phyloP scores from a whole-genome alignment of 805 yeast species.

The Candida saitoana region DNA sequence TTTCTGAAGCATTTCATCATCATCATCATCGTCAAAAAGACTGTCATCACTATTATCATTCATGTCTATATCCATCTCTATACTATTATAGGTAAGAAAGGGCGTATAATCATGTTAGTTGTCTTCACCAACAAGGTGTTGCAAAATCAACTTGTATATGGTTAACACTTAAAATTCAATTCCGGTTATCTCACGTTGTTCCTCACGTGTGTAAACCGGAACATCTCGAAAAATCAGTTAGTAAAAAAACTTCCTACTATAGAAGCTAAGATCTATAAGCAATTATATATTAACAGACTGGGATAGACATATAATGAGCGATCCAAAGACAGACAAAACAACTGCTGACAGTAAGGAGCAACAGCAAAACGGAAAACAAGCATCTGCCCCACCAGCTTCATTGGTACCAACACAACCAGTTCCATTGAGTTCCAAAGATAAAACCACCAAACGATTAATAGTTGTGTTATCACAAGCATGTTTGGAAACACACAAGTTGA shows the following conservation, averaged over 20 bases:
- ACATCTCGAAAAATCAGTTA: background rate
- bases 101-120: background rate
- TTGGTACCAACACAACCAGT: conserved; percentile 85
- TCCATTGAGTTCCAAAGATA: conserved; percentile 78
- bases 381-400: conserved; percentile 49
- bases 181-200: background rate
- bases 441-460: conserved; percentile 77
- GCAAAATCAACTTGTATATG: background rate
- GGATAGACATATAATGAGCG: background rate
- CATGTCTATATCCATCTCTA: conserved; percentile 7
- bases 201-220: background rate
- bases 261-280: background rate
- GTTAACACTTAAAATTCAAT: background rate
- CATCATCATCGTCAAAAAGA: conserved; percentile 37
- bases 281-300: background rate
- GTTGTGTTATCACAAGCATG: conserved; percentile 97
- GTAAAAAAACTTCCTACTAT: background rate
- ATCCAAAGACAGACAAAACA: background rate
- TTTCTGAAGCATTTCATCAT: conserved; percentile 45
- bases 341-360: background rate
- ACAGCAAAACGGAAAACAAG: conserved; percentile 7
- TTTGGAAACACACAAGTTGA: conserved; percentile 87
- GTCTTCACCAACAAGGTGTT: background rate
- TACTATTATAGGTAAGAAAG: background rate
- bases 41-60: conserved; percentile 15